A percentile compares a stretch with the other conserved stretches of the same genome.
Conservation (phyloP, 306 rosid genomes). For the Medicago arabica region DNA sequence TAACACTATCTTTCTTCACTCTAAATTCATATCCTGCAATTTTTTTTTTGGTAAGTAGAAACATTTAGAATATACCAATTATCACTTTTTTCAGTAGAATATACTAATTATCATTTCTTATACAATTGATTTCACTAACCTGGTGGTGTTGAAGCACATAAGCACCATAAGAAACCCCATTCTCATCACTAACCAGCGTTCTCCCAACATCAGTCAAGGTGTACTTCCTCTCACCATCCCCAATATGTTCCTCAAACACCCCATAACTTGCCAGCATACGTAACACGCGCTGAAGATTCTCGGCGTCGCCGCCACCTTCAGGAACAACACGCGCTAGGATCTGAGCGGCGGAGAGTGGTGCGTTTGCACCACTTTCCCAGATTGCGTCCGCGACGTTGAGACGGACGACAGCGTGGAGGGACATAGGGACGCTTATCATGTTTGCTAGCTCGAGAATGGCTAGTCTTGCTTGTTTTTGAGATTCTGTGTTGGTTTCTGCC, state of each 20-base stretch:
- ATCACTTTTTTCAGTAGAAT: no score
- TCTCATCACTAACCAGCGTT: slow-evolving; percentile 69
- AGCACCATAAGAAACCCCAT: slow-evolving; percentile 68
- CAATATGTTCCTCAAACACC: slow-evolving; percentile 67
- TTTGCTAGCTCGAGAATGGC: slow-evolving; percentile 78
- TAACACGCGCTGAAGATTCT: slow-evolving; percentile 86
- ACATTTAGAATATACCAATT: no score
- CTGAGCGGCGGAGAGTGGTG: slow-evolving; percentile 70
- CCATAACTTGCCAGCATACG: slow-evolving; percentile 82
- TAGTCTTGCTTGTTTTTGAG: slow-evolving; percentile 61
- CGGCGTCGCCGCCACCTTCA: slow-evolving; percentile 62
- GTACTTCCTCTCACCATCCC: slow-evolving; percentile 55
- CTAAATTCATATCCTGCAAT: neutral
- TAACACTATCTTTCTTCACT: neutral
- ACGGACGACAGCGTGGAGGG: slow-evolving; percentile 85
- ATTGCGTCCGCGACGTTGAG: slow-evolving; percentile 88
- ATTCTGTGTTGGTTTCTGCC: slow-evolving; percentile 39
- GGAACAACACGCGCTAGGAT: slow-evolving; percentile 63
- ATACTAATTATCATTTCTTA: no score
- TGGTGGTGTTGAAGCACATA: slow-evolving; percentile 96
- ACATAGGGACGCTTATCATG: slow-evolving; percentile 98
- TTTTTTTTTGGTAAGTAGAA: no score
- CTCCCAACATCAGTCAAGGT: slow-evolving; percentile 76
- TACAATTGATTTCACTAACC: slow-evolving; percentile 41
- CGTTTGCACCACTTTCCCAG: slow-evolving; percentile 78